These are phyloP conservation scores for Paxillus involutus DNA, from an alignment of 768 basidiomycete genomes.

Conservation along the genomic window DNA sequence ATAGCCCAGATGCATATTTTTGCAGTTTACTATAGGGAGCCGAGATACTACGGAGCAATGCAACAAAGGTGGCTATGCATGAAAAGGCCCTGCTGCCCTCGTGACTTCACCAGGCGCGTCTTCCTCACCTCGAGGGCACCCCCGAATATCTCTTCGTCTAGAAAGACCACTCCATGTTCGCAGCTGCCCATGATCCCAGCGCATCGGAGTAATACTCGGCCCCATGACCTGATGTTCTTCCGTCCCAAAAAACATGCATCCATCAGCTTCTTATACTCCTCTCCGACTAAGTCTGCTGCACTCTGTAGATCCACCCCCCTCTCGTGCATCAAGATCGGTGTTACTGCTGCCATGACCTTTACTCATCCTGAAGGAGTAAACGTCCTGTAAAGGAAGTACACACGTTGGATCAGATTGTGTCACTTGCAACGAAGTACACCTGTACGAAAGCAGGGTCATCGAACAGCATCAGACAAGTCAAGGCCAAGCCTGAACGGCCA, in stretches of 20 bases:
- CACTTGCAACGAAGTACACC: constrained; percentile 58
- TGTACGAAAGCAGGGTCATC: constrained; percentile 53
- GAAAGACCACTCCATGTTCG: constrained; percentile 71
- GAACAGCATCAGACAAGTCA: constrained; percentile 63
- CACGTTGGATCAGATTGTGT: constrained; percentile 73
- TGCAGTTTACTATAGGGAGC: background rate
- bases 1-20: background rate
- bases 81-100: too few species aligned
- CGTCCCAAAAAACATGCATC: constrained; percentile 47
- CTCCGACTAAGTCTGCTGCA: constrained; percentile 57
- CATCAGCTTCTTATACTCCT: constrained; percentile 50
- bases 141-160: constrained; percentile 68
- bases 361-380: constrained; percentile 74
- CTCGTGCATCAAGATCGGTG: constrained; percentile 63
- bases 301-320: constrained; percentile 53
- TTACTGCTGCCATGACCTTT: constrained; percentile 67
- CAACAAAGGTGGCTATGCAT: background rate
- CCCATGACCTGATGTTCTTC: constrained; percentile 48
- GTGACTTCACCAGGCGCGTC: constrained; percentile 36
- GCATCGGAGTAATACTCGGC: constrained; percentile 51
- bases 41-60: background rate
- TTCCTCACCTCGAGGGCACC: constrained; percentile 48
- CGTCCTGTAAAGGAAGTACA: constrained; percentile 35
- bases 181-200: constrained; percentile 59
- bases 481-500: constrained; percentile 59